A percentile compares a stretch with the other conserved stretches of the same genome.
Evolutionary conservation across 2,329 filamentous ascomycete species (phyloP).

Genomic region (Scorias spongiosa): DNA sequence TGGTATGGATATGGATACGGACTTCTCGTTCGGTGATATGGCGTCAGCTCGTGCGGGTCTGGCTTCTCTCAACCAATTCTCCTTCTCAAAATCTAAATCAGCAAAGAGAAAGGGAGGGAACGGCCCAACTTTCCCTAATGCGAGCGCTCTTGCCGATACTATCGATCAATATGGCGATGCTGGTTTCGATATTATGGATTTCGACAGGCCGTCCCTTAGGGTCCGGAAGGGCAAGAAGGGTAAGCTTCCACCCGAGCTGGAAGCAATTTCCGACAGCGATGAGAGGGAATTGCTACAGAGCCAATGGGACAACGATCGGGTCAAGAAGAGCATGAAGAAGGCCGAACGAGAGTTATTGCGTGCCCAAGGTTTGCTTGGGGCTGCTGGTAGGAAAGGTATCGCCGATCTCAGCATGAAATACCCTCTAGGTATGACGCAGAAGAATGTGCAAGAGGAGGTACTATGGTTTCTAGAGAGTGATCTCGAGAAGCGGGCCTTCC

Average conservation of each 20-base stretch:
- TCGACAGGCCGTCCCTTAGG: slow-evolving; percentile 52
- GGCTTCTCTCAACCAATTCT: slow-evolving; percentile 8
- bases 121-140: slow-evolving; percentile 33
- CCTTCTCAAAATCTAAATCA: background rate
- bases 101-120: slow-evolving; percentile 8
- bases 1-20: slow-evolving; percentile 11
- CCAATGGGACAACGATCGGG: slow-evolving; percentile 29
- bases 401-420: slow-evolving; percentile 53
- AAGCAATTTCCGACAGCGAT: slow-evolving; percentile 29
- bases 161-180: slow-evolving; percentile 49
- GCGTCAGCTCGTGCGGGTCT: slow-evolving; percentile 16
- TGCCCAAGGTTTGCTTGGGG: slow-evolving; percentile 26
- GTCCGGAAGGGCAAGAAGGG: slow-evolving; percentile 48
- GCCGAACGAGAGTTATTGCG: slow-evolving; percentile 31
- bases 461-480: slow-evolving; percentile 49
- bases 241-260: slow-evolving; percentile 20
- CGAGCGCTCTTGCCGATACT: slow-evolving; percentile 41
- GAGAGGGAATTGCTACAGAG: slow-evolving; percentile 24
- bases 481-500: slow-evolving; percentile 44
- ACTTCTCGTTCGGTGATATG: slow-evolving; percentile 14
- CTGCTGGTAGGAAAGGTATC: slow-evolving; percentile 22
- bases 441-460: slow-evolving; percentile 59
- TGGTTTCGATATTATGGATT: slow-evolving; percentile 76
- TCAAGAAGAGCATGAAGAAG: slow-evolving; percentile 32
- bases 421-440: slow-evolving; percentile 51